These are phyloP conservation scores for Melastoma candidum DNA, from an alignment of 441 rosid genomes.

Conservation along the genomic window DNA sequence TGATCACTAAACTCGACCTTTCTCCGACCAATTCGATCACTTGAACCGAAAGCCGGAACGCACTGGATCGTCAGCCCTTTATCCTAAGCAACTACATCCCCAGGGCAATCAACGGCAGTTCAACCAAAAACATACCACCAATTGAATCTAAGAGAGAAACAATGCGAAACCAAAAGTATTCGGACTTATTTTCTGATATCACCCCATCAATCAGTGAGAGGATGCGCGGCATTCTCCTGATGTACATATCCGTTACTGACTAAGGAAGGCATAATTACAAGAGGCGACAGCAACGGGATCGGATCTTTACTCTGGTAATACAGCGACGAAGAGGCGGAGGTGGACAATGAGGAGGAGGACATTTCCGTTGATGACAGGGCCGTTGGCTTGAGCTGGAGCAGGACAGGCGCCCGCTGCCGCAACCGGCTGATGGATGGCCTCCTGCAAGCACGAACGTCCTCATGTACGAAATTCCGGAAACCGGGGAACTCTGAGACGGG, in stretches of 20 bases:
- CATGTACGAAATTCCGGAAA: conserved; percentile 38
- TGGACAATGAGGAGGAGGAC: conserved; percentile 17
- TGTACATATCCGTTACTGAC: conserved; percentile 21
- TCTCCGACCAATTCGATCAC: too few species aligned
- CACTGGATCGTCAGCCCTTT: too few species aligned
- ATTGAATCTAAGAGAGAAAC: too few species aligned
- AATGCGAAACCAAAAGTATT: too few species aligned
- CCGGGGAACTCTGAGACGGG: conserved; percentile 38
- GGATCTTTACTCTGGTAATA: conserved; percentile 50
- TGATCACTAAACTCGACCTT: too few species aligned
- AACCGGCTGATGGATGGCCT: conserved; percentile 38
- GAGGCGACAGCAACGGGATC: conserved; percentile 73
- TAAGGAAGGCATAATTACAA: conserved; percentile 40
- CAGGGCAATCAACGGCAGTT: too few species aligned
- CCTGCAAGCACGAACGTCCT: conserved; percentile 37
- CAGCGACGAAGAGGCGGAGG: conserved; percentile 20
- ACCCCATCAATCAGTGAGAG: conserved; percentile 10
- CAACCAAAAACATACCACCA: too few species aligned
- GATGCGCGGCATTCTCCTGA: conserved; percentile 25
- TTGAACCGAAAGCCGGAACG: too few species aligned
- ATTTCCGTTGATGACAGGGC: conserved; percentile 9
- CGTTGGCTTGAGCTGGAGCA: conserved; percentile 35
- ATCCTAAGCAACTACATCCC: too few species aligned
- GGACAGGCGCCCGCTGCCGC: conserved; percentile 50
- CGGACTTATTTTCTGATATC: too few species aligned